A percentile compares a stretch with the other conserved stretches of the same genome.
phyloP scores from a whole-genome alignment of 306 rosid species.

The Dryas octopetala region DNA sequence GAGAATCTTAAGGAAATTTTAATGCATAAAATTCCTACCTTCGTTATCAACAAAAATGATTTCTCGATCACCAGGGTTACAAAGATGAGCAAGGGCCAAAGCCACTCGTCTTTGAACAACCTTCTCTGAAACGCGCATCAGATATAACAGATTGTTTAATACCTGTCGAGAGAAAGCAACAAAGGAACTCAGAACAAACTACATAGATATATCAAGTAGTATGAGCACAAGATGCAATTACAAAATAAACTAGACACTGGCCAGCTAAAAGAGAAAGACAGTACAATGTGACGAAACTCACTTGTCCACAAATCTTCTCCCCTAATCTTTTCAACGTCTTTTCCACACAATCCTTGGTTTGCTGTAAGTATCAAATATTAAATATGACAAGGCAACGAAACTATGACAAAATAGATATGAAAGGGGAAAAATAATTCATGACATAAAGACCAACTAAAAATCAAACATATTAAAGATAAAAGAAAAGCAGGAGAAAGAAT shows the following conservation, averaged over 20 bases:
- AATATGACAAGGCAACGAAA: slow-evolving; percentile 9
- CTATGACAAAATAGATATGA: not conserved
- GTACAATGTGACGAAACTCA: slow-evolving; percentile 30
- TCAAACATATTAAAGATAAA: not conserved
- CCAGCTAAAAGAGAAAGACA: not conserved
- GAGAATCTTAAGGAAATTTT: not conserved
- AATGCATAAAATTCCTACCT: slow-evolving; percentile 37
- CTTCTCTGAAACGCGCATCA: slow-evolving; percentile 62
- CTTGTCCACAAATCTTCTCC: slow-evolving; percentile 76
- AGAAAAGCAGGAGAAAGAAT: slow-evolving; percentile 5
- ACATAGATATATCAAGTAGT: slow-evolving; percentile 15
- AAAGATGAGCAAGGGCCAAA: slow-evolving; percentile 80
- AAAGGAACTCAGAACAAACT: not conserved
- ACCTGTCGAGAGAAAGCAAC: slow-evolving; percentile 31
- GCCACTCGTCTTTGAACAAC: slow-evolving; percentile 62
- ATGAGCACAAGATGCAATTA: slow-evolving; percentile 4
- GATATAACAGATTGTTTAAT: slow-evolving; percentile 63
- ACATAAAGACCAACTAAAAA: not conserved
- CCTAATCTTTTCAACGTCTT: slow-evolving; percentile 78
- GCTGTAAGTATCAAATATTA: slow-evolving; percentile 38
- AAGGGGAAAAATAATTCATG: not conserved
- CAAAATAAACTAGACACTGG: not conserved
- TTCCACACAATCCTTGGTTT: slow-evolving; percentile 80
- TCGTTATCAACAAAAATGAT: slow-evolving; percentile 57
- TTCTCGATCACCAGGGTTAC: slow-evolving; percentile 56